Evolutionary conservation across 1,139 yeast species (phyloP).

Genomic region (Saccharomyces hybrid): DNA sequence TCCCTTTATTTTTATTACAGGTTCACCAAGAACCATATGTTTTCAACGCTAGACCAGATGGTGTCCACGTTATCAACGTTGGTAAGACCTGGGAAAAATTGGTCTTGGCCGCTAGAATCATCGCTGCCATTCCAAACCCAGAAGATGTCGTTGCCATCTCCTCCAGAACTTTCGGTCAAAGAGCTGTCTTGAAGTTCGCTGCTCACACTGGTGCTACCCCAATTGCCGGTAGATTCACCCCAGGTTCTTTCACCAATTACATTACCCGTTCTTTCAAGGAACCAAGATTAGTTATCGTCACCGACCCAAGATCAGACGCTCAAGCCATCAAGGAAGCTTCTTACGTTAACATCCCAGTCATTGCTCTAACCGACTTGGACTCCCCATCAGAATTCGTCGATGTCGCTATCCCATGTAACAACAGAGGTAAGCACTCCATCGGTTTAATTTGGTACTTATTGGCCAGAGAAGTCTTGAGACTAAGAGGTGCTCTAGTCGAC

Average conservation of each 20-base stretch:
- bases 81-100: conserved; percentile 99
- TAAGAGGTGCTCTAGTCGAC: conserved; percentile 96
- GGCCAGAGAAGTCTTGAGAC: conserved; percentile 98
- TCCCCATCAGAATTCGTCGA: conserved; percentile 98
- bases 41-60: conserved; percentile 99
- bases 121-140: conserved; percentile 98
- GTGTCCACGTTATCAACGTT: conserved; percentile 96
- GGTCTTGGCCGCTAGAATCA: conserved; percentile 98
- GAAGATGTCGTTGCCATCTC: conserved; percentile 98
- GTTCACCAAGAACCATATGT: conserved; percentile 99
- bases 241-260: conserved; percentile 99
- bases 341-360: conserved; percentile 99
- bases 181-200: conserved; percentile 99
- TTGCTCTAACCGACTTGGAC: conserved; percentile 97
- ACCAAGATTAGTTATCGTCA: conserved; percentile 98
- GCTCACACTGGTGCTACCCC: conserved; percentile 99
- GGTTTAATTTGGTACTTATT: conserved; percentile 99
- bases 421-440: conserved; percentile 99
- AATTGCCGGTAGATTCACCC: conserved; percentile 99
- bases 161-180: conserved; percentile 99
- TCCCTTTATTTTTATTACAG: conserved; percentile 34
- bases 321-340: conserved; percentile 99
- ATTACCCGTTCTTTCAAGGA: conserved; percentile 99
- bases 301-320: conserved; percentile 99
- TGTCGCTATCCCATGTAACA: conserved; percentile 99